Evolutionary conservation across 2,329 filamentous ascomycete species (phyloP).

Genomic region (Niveomyces coronatus): DNA sequence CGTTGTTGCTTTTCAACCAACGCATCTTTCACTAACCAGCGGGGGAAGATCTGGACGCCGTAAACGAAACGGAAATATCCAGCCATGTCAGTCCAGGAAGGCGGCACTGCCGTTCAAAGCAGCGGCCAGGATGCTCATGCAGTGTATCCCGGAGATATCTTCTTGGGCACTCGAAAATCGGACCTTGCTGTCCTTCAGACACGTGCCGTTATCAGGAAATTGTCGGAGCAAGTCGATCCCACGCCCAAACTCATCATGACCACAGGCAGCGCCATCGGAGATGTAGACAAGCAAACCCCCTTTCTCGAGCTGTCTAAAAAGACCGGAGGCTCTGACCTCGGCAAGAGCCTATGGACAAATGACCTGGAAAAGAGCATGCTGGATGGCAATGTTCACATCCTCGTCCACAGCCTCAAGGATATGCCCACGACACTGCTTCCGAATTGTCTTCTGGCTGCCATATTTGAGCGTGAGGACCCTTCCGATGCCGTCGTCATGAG

Average conservation of each 20-base stretch:
- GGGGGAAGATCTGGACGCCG: too few relatives aligned
- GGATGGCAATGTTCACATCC: slow-evolving; percentile 8
- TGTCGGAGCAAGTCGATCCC: not conserved
- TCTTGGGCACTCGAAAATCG: too few relatives aligned
- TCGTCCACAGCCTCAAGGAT: slow-evolving; percentile 12
- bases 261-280: slow-evolving; percentile 11
- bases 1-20: too few relatives aligned
- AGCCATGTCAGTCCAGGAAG: too few relatives aligned
- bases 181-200: slow-evolving; percentile 7
- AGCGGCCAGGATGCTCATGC: too few relatives aligned
- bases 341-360: slow-evolving; percentile 13
- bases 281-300: slow-evolving; percentile 14
- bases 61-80: too few relatives aligned
- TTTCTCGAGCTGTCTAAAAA: slow-evolving; percentile 13
- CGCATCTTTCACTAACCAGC: too few relatives aligned
- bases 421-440: slow-evolving; percentile 11
- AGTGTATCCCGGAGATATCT: not conserved
- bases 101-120: too few relatives aligned
- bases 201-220: not conserved
- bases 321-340: slow-evolving; percentile 13
- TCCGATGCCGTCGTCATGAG: slow-evolving; percentile 12
- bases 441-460: slow-evolving; percentile 9
- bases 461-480: slow-evolving; percentile 11
- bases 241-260: not conserved
- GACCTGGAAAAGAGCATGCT: slow-evolving; percentile 11